Conservation (phyloP, 2,329 filamentous ascomycete genomes). For the Cladophialophora carrionii region DNA sequence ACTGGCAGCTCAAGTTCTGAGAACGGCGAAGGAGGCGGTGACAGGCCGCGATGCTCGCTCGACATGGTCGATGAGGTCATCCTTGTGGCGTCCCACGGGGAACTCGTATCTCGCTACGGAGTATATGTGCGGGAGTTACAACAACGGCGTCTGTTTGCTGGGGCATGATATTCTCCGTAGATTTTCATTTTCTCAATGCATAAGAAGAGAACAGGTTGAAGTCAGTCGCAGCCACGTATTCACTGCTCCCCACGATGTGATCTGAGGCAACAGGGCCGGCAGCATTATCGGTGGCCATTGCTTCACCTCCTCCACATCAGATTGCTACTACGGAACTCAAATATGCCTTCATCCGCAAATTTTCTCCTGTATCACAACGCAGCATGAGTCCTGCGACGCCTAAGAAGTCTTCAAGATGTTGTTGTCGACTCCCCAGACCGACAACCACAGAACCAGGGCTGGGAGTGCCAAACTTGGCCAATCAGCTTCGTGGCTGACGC, state of each 20-base stretch:
- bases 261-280: not conserved
- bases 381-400: not conserved
- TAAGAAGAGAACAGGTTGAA: not conserved
- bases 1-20: constrained; percentile 20
- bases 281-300: not conserved
- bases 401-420: not conserved
- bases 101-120: not conserved
- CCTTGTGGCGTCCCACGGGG: not conserved
- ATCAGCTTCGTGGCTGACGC: constrained; percentile 10
- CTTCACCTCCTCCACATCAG: not conserved
- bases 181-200: not conserved
- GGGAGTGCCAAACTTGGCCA: constrained; percentile 6
- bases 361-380: not conserved
- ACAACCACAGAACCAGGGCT: not conserved
- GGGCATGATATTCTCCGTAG: not conserved
- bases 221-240: not conserved
- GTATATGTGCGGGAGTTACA: not conserved
- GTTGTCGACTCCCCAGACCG: not conserved
- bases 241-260: not conserved
- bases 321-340: not conserved
- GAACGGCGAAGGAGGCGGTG: constrained; percentile 9
- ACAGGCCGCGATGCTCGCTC: not conserved
- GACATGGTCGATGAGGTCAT: constrained; percentile 20
- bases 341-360: not conserved
- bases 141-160: too few species aligned